Conservation (phyloP, 108 stramenopile genomes). For the Pseudonitzschia multistriata region DNA sequence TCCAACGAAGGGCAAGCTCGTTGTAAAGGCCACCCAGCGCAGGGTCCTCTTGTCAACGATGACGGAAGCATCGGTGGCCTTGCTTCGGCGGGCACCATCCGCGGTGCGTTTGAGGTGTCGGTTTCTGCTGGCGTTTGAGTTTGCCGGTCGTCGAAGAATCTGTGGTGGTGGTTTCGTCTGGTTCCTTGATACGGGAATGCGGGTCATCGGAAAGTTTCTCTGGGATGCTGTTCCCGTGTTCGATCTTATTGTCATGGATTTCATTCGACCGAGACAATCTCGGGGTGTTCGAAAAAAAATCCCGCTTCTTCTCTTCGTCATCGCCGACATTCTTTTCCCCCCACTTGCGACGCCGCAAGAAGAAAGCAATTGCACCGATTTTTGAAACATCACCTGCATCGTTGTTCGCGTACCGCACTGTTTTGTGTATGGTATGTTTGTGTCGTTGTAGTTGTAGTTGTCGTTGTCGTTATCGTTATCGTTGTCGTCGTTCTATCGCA, state of each 20-base stretch:
- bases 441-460: too few species aligned
- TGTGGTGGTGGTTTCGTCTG: not conserved
- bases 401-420: too few species aligned
- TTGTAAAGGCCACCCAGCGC: slow-evolving; percentile 55
- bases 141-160: not conserved
- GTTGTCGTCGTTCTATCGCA: too few species aligned
- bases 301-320: not conserved
- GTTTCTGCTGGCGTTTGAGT: not conserved
- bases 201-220: too few species aligned
- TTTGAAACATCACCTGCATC: too few species aligned
- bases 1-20: slow-evolving; percentile 81
- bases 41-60: slow-evolving; percentile 30
- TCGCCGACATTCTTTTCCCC: not conserved
- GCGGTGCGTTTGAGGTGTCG: not conserved
- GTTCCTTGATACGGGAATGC: not conserved
- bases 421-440: too few species aligned
- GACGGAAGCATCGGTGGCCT: not conserved
- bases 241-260: not conserved
- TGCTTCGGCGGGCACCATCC: not conserved
- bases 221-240: not conserved
- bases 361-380: not conserved
- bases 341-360: too few species aligned
- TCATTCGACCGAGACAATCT: not conserved
- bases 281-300: not conserved
- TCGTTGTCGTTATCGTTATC: too few species aligned